Conservation (phyloP, 169 alveolate genomes). For the Perkinsus chesapeaki region DNA sequence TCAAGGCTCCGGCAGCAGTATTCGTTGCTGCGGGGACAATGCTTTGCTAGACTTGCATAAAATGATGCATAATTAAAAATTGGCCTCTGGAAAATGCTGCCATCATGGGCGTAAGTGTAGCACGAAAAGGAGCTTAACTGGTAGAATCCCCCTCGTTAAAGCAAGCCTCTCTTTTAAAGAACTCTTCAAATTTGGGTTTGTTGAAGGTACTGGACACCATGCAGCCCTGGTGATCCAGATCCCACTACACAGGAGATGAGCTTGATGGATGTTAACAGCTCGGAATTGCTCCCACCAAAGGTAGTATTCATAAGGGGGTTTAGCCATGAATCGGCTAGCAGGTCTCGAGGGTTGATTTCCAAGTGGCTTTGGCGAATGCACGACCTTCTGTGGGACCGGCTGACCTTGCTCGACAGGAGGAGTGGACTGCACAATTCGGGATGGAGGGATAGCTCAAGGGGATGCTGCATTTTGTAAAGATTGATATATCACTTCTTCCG, state of each 20-base stretch:
- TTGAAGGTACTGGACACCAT: conserved; percentile 48
- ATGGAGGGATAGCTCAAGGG: conserved; percentile 46
- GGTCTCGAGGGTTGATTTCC: conserved; percentile 48
- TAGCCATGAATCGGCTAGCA: not conserved
- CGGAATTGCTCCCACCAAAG: conserved; percentile 56
- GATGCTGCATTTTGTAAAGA: not conserved
- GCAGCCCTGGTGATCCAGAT: conserved; percentile 52
- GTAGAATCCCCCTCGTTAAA: conserved; percentile 49
- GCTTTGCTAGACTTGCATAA: too few relatives aligned
- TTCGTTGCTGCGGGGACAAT: too few relatives aligned
- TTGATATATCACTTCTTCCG: not conserved
- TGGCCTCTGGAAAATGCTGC: not conserved
- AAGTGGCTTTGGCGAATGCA: conserved; percentile 47
- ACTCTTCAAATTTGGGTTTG: conserved; percentile 33
- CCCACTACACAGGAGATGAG: conserved; percentile 49
- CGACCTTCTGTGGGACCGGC: conserved; percentile 57
- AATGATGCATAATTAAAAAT: conserved; percentile 42
- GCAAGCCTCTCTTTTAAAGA: conserved; percentile 49
- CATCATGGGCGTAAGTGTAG: conserved; percentile 43
- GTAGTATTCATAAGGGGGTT: conserved; percentile 19
- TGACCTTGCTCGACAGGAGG: conserved; percentile 52
- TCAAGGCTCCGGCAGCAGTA: too few relatives aligned
- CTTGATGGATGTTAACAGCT: conserved; percentile 58
- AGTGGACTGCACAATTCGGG: conserved; percentile 66
- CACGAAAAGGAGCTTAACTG: conserved; percentile 45